A percentile compares a stretch with the other conserved stretches of the same genome.
Evolutionary conservation across 2,329 filamentous ascomycete species (phyloP).

Genomic region (Penicillium sp.): DNA sequence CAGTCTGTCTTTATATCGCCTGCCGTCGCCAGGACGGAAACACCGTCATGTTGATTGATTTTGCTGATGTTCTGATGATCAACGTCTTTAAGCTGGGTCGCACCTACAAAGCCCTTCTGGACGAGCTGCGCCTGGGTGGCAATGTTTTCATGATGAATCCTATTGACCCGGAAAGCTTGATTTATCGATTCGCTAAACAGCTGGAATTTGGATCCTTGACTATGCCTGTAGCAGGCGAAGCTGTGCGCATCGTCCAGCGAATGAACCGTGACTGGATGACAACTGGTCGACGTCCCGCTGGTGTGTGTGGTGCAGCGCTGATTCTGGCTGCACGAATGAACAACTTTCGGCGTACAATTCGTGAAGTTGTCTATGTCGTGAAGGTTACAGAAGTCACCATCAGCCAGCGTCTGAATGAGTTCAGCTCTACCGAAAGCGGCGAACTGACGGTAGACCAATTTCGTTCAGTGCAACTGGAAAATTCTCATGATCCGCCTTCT

Average conservation of each 20-base stretch:
- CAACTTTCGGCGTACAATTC: constrained; percentile 90
- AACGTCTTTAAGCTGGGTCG: constrained; percentile 93
- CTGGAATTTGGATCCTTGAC: constrained; percentile 86
- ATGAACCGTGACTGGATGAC: constrained; percentile 99
- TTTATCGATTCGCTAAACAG: constrained; percentile 86
- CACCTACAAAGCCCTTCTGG: constrained; percentile 82
- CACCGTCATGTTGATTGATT: constrained; percentile 90
- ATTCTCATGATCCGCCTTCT: constrained; percentile 79
- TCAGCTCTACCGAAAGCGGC: constrained; percentile 83
- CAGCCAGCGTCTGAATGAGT: constrained; percentile 87
- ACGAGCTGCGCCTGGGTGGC: constrained; percentile 55
- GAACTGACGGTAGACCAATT: constrained; percentile 88
- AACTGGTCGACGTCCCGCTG: constrained; percentile 88
- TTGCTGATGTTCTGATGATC: constrained; percentile 80
- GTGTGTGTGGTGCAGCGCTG: constrained; percentile 90
- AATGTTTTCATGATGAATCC: constrained; percentile 73
- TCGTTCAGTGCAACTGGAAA: constrained; percentile 60
- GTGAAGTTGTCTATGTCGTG: constrained; percentile 97
- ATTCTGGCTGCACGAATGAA: constrained; percentile 97
- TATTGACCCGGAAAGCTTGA: constrained; percentile 85
- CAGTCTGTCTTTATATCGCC: constrained; percentile 88
- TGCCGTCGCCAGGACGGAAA: constrained; percentile 80
- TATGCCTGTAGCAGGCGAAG: constrained; percentile 84
- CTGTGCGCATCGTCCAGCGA: constrained; percentile 81
- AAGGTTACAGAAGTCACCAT: constrained; percentile 95